Percentiles rank a stretch among this genome's conserved stretches.
These are phyloP conservation scores for Vishniacozyma victoriae DNA, from an alignment of 768 basidiomycete species.

Conservation along the genomic window DNA sequence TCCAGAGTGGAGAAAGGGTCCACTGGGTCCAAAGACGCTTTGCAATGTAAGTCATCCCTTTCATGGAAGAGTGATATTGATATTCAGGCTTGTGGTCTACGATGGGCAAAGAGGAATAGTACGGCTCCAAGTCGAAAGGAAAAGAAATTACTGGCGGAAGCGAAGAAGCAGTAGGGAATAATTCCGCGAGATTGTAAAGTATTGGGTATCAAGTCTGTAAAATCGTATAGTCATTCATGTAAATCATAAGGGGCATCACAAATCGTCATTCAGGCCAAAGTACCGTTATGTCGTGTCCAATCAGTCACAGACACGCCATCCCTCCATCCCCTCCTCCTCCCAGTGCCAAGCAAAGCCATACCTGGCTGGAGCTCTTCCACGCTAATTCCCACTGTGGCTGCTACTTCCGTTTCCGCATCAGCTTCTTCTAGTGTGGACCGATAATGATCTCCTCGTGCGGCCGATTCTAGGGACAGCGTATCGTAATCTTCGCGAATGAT, in stretches of 20 bases:
- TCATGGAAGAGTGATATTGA: neutral
- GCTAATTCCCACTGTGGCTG: conserved; percentile 18
- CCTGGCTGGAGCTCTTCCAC: conserved; percentile 33
- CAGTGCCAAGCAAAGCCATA: conserved; percentile 12
- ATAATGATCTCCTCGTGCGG: conserved; percentile 40
- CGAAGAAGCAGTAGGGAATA: neutral
- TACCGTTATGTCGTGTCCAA: too few species aligned
- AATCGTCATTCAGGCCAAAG: too few species aligned
- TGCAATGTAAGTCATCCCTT: conserved; percentile 61
- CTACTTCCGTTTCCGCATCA: conserved; percentile 14
- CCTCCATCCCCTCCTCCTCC: conserved; percentile 32
- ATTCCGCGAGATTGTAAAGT: too few species aligned
- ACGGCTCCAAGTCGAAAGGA: conserved; percentile 39
- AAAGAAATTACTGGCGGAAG: conserved; percentile 11
- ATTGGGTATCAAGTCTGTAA: too few species aligned
- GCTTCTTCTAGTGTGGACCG: conserved; percentile 37
- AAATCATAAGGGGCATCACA: too few species aligned
- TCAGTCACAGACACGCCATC: conserved; percentile 11
- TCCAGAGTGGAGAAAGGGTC: conserved; percentile 97
- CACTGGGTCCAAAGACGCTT: conserved; percentile 89
- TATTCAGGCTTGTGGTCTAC: conserved; percentile 67
- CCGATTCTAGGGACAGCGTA: conserved; percentile 46
- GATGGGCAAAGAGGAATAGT: conserved; percentile 77
- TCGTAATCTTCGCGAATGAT: conserved; percentile 82
- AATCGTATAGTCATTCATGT: too few species aligned